phyloP scores from a whole-genome alignment of 768 basidiomycete genomes.

The Termitomyces sp. region DNA sequence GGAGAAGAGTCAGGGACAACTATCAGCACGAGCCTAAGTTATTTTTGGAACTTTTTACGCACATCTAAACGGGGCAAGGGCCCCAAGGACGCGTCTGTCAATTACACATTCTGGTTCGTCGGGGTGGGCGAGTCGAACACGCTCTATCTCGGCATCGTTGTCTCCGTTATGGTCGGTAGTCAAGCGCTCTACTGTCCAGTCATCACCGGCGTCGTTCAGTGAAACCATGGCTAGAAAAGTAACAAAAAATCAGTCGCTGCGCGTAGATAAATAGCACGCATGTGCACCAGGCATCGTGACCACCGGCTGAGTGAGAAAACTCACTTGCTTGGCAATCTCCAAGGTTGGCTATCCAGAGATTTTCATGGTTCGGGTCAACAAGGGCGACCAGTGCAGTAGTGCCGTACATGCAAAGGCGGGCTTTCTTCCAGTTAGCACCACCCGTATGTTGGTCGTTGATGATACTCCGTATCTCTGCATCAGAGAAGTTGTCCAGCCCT shows the following conservation, averaged over 20 bases:
- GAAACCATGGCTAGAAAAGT: slow-evolving; percentile 45
- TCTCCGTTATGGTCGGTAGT: slow-evolving; percentile 71
- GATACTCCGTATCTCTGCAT: slow-evolving; percentile 51
- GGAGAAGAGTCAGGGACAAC: slow-evolving; percentile 5
- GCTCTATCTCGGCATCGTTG: slow-evolving; percentile 61
- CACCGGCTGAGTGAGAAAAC: slow-evolving; percentile 22
- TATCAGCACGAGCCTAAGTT: slow-evolving; percentile 9
- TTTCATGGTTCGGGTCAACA: slow-evolving; percentile 62
- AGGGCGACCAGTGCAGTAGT: slow-evolving; percentile 74
- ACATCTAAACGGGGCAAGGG: slow-evolving; percentile 78
- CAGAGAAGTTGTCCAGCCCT: slow-evolving; percentile 46
- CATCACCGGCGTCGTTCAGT: slow-evolving; percentile 36
- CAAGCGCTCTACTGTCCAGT: slow-evolving; percentile 59
- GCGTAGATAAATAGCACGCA: slow-evolving; percentile 3
- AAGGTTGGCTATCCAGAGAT: slow-evolving; percentile 78
- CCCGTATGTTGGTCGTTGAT: slow-evolving; percentile 63
- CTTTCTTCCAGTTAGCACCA: slow-evolving; percentile 60
- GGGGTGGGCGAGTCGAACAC: slow-evolving; percentile 63
- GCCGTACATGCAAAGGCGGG: slow-evolving; percentile 73
- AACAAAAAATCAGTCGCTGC: slow-evolving; percentile 4
- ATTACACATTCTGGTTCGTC: slow-evolving; percentile 66
- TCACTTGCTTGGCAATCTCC: slow-evolving; percentile 78
- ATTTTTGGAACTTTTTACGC: slow-evolving; percentile 26
- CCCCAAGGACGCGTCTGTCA: slow-evolving; percentile 69
- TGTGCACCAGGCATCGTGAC: neutral